Evolutionary conservation across 78 protist species (phyloP).

Genomic region (Emiliania huxleyi): DNA sequence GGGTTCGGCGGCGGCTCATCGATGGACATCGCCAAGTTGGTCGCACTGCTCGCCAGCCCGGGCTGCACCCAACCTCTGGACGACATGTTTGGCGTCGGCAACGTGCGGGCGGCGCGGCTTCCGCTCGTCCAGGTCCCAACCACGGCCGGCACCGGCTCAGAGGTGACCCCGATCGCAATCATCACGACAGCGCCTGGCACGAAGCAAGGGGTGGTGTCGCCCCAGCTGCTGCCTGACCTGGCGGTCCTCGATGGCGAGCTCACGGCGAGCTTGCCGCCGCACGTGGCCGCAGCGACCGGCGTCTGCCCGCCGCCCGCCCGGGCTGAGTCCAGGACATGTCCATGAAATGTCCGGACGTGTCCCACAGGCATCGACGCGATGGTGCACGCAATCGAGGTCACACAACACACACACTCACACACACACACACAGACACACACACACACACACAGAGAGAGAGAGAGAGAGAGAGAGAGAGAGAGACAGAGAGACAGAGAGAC

Average conservation of each 20-base stretch:
- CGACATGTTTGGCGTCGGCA: background rate
- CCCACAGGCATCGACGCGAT: slow-evolving; percentile 36
- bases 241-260: slow-evolving; percentile 13
- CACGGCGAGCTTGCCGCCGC: background rate
- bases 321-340: too few relatives aligned
- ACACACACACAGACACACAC: too few relatives aligned
- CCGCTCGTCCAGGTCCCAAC: slow-evolving; percentile 1
- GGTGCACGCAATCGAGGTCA: slow-evolving; percentile 33
- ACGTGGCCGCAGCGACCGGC: slow-evolving; percentile 20
- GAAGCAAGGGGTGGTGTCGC: background rate
- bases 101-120: background rate
- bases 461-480: too few relatives aligned
- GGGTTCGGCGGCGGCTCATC: slow-evolving; percentile 31
- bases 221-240: slow-evolving; percentile 9
- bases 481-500: too few relatives aligned
- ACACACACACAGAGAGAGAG: too few relatives aligned
- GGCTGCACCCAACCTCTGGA: background rate
- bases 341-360: too few relatives aligned
- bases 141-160: slow-evolving; percentile 37
- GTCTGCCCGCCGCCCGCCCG: too few relatives aligned
- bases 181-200: background rate
- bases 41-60: background rate
- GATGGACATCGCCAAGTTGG: slow-evolving; percentile 18
- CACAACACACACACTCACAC: too few relatives aligned
- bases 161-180: slow-evolving; percentile 35